Percentiles rank a stretch among this genome's conserved stretches.
These are phyloP conservation scores for Sequoia sempervirens DNA, from an alignment of 75 land plant genomes.

Conservation along the genomic window DNA sequence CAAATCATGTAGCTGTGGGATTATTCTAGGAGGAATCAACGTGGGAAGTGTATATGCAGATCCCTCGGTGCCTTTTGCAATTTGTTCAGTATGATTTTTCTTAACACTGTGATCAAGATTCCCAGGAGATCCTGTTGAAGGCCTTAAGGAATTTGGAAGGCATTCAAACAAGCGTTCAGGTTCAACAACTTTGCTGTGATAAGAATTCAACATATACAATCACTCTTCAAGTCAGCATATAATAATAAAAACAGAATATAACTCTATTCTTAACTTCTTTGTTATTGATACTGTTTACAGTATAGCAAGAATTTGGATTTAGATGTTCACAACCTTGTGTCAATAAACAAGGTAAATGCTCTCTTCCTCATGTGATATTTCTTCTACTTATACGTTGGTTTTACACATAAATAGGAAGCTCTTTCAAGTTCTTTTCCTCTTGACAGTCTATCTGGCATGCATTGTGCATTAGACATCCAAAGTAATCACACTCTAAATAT, in stretches of 20 bases:
- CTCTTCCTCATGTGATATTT: not conserved
- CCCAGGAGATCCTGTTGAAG: slow-evolving; percentile 40
- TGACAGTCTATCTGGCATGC: not conserved
- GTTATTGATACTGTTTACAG: not conserved
- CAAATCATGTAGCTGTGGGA: slow-evolving; percentile 73
- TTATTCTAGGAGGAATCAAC: slow-evolving; percentile 64
- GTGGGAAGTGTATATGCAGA: slow-evolving; percentile 49
- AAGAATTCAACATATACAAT: not conserved
- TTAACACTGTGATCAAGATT: slow-evolving; percentile 19
- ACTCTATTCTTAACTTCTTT: not conserved
- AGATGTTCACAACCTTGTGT: not conserved
- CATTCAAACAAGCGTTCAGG: slow-evolving; percentile 71
- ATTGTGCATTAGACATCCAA: not conserved
- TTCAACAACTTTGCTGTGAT: slow-evolving; percentile 77
- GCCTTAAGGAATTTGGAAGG: slow-evolving; percentile 58
- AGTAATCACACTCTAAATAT: not conserved
- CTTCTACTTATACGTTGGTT: not conserved
- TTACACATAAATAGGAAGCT: not conserved
- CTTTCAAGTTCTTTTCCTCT: not conserved
- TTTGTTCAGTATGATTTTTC: slow-evolving; percentile 27
- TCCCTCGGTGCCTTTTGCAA: slow-evolving; percentile 33
- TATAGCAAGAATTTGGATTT: not conserved
- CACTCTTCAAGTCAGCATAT: not conserved
- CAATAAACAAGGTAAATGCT: no score
- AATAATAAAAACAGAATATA: not conserved